A percentile compares a stretch with the other conserved stretches of the same genome.
These are phyloP conservation scores for Nematodospora valgi DNA, from an alignment of 805 yeast genomes.

Conservation along the genomic window DNA sequence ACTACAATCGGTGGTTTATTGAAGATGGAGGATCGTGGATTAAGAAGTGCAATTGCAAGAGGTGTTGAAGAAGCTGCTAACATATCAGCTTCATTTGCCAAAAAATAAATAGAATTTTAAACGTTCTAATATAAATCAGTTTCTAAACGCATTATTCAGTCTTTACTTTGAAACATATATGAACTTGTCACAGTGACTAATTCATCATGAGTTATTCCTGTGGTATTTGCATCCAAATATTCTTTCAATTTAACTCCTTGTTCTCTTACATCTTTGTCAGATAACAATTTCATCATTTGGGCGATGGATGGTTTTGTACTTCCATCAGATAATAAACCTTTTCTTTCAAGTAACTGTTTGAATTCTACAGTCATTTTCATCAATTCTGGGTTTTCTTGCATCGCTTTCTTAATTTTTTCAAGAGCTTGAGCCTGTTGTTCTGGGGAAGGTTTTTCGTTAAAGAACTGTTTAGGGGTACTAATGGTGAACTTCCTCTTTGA, in stretches of 20 bases:
- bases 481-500: too few species aligned
- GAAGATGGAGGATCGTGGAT: slow-evolving; percentile 87
- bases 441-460: slow-evolving; percentile 8
- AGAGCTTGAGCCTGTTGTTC: slow-evolving; percentile 13
- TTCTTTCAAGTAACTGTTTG: slow-evolving; percentile 25
- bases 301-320: slow-evolving; percentile 32
- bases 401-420: slow-evolving; percentile 13
- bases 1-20: slow-evolving; percentile 94
- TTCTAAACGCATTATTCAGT: slow-evolving; percentile 1
- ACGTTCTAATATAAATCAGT: not conserved
- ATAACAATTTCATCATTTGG: slow-evolving; percentile 33
- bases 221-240: slow-evolving; percentile 29
- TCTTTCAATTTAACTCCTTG: slow-evolving; percentile 24
- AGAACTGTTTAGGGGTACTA: too few species aligned
- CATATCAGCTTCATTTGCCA: slow-evolving; percentile 56
- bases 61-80: slow-evolving; percentile 92
- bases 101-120: slow-evolving; percentile 19
- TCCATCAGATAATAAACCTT: slow-evolving; percentile 27
- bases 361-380: slow-evolving; percentile 25
- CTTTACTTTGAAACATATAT: slow-evolving; percentile 9
- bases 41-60: slow-evolving; percentile 80
- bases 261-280: slow-evolving; percentile 34
- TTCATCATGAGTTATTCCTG: slow-evolving; percentile 31
- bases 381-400: slow-evolving; percentile 29
- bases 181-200: slow-evolving; percentile 15